phyloP scores from a whole-genome alignment of 2,329 filamentous ascomycete genomes.

The Sporothrix humicola region DNA sequence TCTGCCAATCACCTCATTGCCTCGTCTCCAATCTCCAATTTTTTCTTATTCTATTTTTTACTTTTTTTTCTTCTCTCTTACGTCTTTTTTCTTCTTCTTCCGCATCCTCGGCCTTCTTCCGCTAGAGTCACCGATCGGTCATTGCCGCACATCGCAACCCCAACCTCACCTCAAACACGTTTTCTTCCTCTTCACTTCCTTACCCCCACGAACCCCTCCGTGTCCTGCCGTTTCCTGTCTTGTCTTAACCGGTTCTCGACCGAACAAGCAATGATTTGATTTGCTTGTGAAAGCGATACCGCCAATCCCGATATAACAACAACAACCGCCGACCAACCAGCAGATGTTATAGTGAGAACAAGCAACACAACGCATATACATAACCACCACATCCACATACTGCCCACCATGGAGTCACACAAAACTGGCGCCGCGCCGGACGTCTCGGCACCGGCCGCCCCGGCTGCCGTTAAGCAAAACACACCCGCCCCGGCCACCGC shows the following conservation, averaged over 20 bases:
- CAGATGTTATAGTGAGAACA: not conserved
- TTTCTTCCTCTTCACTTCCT: not conserved
- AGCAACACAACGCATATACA: not conserved
- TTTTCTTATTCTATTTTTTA: not conserved
- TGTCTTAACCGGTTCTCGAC: not conserved
- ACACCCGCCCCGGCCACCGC: slow-evolving; percentile 33
- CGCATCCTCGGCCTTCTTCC: not conserved
- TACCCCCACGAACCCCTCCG: not conserved
- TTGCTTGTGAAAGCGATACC: slow-evolving; percentile 15
- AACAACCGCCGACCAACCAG: not conserved
- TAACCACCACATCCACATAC: not conserved
- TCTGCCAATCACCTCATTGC: slow-evolving; percentile 25
- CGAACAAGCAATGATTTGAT: not conserved
- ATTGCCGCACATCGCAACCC: not conserved
- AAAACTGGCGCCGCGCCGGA: slow-evolving; percentile 33
- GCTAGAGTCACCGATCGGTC: slow-evolving; percentile 14
- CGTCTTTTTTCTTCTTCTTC: not conserved
- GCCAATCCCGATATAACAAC: not conserved
- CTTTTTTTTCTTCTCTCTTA: not conserved
- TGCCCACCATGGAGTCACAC: slow-evolving; percentile 33
- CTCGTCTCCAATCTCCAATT: slow-evolving; percentile 25
- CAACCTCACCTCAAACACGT: too few relatives aligned
- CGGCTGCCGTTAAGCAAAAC: slow-evolving; percentile 36
- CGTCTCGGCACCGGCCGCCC: slow-evolving; percentile 37
- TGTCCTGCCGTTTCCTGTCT: not conserved